Conservation (phyloP, 768 basidiomycete genomes). For the Xerocomus potaroensis region DNA sequence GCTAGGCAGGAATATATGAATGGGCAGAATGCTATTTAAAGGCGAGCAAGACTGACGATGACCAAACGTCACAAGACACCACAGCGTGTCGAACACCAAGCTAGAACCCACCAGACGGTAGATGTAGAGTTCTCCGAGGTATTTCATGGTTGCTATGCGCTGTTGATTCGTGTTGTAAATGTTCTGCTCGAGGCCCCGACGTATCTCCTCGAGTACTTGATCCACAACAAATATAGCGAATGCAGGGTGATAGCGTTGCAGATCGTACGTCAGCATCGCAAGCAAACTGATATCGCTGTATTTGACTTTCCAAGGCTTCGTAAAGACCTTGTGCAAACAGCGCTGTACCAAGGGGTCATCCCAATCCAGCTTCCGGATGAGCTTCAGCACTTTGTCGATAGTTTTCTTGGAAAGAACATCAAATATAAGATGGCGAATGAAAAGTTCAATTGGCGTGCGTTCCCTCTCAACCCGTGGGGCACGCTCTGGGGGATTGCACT, state of each 20-base stretch:
- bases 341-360: constrained; percentile 62
- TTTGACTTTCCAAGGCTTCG: constrained; percentile 98
- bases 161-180: constrained; percentile 94
- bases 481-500: constrained; percentile 98
- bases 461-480: constrained; percentile 82
- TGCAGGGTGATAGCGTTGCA: constrained; percentile 88
- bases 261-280: constrained; percentile 92
- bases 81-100: constrained; percentile 89
- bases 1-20: constrained; percentile 45
- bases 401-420: constrained; percentile 91
- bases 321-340: constrained; percentile 83
- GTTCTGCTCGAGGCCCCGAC: constrained; percentile 89
- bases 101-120: constrained; percentile 87
- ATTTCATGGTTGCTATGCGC: constrained; percentile 87
- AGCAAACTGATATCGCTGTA: constrained; percentile 84
- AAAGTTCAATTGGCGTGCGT: constrained; percentile 83
- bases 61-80: constrained; percentile 93
- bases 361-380: constrained; percentile 94
- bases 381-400: constrained; percentile 92
- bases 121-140: constrained; percentile 95
- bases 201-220: constrained; percentile 90
- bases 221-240: constrained; percentile 89
- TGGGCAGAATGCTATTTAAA: neutral
- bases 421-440: constrained; percentile 92
- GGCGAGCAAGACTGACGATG: constrained; percentile 63